phyloP scores from a whole-genome alignment of 371 early-diverging fungal genomes.

The Chytridiales sp. region DNA sequence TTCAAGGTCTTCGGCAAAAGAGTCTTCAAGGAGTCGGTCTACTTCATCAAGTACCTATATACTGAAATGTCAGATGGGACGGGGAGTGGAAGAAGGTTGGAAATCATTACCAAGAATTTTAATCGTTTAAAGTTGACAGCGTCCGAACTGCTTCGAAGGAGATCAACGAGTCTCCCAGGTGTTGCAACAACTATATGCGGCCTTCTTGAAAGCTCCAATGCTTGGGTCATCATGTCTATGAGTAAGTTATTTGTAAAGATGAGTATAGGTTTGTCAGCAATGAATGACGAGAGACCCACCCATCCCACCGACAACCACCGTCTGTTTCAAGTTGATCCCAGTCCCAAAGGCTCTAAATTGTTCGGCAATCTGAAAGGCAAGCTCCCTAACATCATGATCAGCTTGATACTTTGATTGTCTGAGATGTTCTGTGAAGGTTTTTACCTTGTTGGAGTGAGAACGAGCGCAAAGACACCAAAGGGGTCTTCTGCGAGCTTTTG shows the following conservation, averaged over 20 bases:
- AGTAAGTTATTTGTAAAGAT: too few relatives aligned
- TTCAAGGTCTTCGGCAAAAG: constrained; percentile 82
- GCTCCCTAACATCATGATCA: constrained; percentile 62
- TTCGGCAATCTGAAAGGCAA: constrained; percentile 96
- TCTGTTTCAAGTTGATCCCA: constrained; percentile 78
- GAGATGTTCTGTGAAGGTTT: neutral
- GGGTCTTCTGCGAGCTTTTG: constrained; percentile 91
- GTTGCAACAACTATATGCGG: constrained; percentile 98
- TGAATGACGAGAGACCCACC: constrained; percentile 39
- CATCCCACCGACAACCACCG: constrained; percentile 95
- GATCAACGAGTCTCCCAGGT: constrained; percentile 95
- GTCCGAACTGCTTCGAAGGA: constrained; percentile 74
- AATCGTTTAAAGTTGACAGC: constrained; percentile 60
- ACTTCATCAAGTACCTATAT: constrained; percentile 93
- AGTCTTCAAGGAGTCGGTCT: constrained; percentile 79
- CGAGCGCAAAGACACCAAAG: constrained; percentile 89
- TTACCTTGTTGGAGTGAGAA: constrained; percentile 95
- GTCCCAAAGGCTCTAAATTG: constrained; percentile 91
- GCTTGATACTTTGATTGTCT: neutral
- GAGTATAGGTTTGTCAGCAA: constrained; percentile 4
- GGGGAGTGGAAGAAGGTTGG: neutral
- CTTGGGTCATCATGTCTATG: constrained; percentile 89
- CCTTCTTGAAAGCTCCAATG: constrained; percentile 75
- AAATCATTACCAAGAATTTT: constrained; percentile 42
- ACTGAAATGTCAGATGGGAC: constrained; percentile 2